Evolutionary conservation across 1,139 yeast species (phyloP), one percentile per base, ranked within the genome.

Genomic region (Suhomyces choctaworum): DNA sequence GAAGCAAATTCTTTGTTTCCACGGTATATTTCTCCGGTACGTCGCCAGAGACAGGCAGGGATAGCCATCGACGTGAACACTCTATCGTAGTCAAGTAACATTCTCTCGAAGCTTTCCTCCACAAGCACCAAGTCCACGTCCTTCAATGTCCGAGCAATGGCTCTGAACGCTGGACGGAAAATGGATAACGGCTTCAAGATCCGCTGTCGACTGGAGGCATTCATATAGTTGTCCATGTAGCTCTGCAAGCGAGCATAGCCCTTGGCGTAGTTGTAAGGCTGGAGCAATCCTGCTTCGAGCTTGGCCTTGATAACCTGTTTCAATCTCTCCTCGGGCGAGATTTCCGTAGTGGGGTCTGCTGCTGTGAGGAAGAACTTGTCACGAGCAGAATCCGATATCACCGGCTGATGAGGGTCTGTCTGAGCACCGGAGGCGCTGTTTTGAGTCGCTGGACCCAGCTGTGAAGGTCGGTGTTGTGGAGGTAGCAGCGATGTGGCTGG

Each of bases 1-100:
- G 94, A 86, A 0, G 97, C 98, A 73, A 92, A 92, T 58, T 92
- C 97, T 58, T 90, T 89, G 59, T 92, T 92, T 1, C 97, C 97
- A 44, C 97, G 68, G 52, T 88, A 92, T 4, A 92, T 90, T 51
- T 92, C 97, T 2, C 98, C 98, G 0, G 98, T 90, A 50, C 98
- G 81, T 52, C 97, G 71, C 97, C 98, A 92, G 25, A 92, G 70
- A 62, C 97, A 90, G 0, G 97, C 97, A 0, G 98, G 98, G 38
- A 92, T 89, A 7, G 97, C 96, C 96, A 90, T 89, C 5, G 96
- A 84, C 0, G 97, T 89, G 60, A 92, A 92, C 3, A 92, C 97
- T 29, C 98, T 74, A 58, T 92, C 98, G 54, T 92, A 90, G 51
- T 92, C 96, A 36, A 92, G 66, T 32, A 92, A 64, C 95, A 90